These are phyloP conservation scores for Delphinella strobiligena DNA, from an alignment of 2,329 filamentous ascomycete genomes.

Conservation along the genomic window DNA sequence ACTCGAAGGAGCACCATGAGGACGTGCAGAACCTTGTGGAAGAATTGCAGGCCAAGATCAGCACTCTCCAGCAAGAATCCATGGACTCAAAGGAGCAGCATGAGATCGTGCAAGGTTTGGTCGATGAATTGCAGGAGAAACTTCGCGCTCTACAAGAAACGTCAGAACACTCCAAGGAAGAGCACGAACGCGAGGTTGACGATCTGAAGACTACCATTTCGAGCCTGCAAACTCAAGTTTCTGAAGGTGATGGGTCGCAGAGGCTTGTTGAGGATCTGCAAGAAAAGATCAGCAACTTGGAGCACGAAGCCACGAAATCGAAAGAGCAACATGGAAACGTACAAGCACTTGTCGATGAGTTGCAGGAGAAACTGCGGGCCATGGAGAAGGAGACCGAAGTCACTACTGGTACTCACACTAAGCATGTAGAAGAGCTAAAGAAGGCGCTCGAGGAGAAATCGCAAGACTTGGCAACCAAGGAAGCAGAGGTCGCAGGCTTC, in stretches of 20 bases:
- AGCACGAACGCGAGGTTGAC: no score
- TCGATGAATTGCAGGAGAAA: no score
- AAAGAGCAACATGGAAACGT: conserved; percentile 1
- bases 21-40: background rate
- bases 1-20: background rate
- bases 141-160: no score
- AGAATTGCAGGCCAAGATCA: background rate
- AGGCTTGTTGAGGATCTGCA: background rate
- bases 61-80: background rate
- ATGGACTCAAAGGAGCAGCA: background rate
- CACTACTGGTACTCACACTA: background rate
- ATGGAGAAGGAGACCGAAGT: conserved; percentile 1
- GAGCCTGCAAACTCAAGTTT: no score
- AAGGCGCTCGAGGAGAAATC: background rate
- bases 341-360: background rate
- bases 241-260: no score
- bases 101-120: background rate
- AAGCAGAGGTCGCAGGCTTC: background rate
- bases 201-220: no score
- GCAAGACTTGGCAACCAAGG: background rate
- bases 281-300: conserved; percentile 3
- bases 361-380: conserved; percentile 1
- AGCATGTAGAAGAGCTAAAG: background rate
- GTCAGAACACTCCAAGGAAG: no score
- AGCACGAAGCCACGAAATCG: background rate